Base-by-base conservation (phyloP, 1,139 yeast genomes). In the Scheffersomyces lignicola region DNA sequence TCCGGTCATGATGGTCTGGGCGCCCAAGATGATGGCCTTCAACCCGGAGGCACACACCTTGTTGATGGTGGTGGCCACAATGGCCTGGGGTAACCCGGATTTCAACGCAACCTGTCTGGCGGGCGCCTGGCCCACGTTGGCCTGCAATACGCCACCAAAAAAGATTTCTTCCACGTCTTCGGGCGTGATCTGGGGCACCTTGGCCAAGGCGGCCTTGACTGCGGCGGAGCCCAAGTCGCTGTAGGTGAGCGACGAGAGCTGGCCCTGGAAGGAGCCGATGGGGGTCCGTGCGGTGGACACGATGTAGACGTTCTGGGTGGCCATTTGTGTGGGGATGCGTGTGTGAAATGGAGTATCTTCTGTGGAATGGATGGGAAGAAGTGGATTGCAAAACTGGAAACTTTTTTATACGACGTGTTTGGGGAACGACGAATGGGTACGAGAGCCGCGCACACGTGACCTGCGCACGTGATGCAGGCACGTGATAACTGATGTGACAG, bases 11-110 rank as follows among this genome's bases (percentile, higher is more conserved):
- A 92, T 90, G 42, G 92, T 69, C 68, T 90, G 97, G 32, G 97
- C 92, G 44, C 89, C 97, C 45, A 84, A 66, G 52, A 90, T 88
- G 52, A 87, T 79, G 27, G 96, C 80, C 71, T 92, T 92, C 81
- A 90, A 74, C 48, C 97, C 97, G 13, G 96, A 85, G 29, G 98
- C 97, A 73, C 98, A 92, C 39, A 92, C 97, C 70, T 92, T 92
- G 78, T 92, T 92, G 49, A 92, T 77, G 37, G 97, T 84, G 39
- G 96, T 78, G 40, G 96, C 95, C 33, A 88, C 83, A 36, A 87
- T 79, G 42, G 77, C 68, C 46, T 83, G 79, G 33, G 88, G 76
- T 36, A 92, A 72, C 15, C 97, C 97, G 17, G 97, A 86, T 58
- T 82, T 84, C 48, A 90, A 58, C 12, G 96, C 97, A 39, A 92